Base-by-base conservation (phyloP, 768 basidiomycete genomes). In the Coprinellus micaceus region DNA sequence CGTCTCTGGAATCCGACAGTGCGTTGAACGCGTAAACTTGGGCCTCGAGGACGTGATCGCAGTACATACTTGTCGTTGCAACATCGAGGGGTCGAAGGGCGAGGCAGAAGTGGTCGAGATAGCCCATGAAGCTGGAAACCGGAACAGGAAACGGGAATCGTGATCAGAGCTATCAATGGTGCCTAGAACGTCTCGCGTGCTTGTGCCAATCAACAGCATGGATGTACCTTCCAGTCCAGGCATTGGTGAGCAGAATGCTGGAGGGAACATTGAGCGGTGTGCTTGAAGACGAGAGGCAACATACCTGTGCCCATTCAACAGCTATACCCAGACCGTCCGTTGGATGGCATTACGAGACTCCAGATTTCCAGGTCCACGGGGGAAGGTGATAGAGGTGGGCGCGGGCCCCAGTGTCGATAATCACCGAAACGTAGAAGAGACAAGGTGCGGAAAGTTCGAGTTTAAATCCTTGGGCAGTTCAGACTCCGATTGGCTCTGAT, bases 101-200 rank as follows among this genome's bases (percentile, higher is more conserved):
- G 60, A 88, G 63, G 69, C 89, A 92, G 76, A 88, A 86, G 24
- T 57, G 55, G 61, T 74, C 67, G 25, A n/a, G n/a, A n/a, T 76
- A 77, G 48, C 89, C 89, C 65, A 89, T 83, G 77, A 91, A 91
- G 67, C 88, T 86, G 61, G 17, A 4, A n/a, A n/a, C n/a, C n/a
- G n/a, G n/a, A n/a, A n/a, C n/a, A n/a, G n/a, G n/a, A n/a, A 30
- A 4, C n/a, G 10, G 24, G 17, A 6, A 33, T 33, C 7, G 33
- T 64, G 33, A 36, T 33, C 11, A 29, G 10, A 11, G 30, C 13
- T 33, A 21, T n/a, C n/a, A n/a, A n/a, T n/a, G n/a, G n/a, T n/a
- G n/a, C n/a, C n/a, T n/a, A n/a, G n/a, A n/a, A n/a, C n/a, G n/a
- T 24, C 26, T 13, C 10, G 67, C 82, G 25, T 61, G 85, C 86